These are phyloP conservation scores for Raphanus hybrid DNA, from an alignment of 441 rosid species.

Conservation along the genomic window DNA sequence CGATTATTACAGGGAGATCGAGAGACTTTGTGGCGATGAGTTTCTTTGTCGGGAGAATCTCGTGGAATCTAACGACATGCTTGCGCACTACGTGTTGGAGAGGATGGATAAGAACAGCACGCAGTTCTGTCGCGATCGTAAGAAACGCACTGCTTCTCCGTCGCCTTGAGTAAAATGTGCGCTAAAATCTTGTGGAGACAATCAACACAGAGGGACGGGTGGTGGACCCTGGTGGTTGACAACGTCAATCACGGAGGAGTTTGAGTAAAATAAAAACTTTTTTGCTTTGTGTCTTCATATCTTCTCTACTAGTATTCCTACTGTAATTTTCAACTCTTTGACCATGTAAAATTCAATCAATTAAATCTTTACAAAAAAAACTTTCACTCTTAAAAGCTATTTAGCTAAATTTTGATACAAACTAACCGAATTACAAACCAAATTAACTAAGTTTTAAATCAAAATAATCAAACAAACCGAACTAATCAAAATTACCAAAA, in stretches of 20 bases:
- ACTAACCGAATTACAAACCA: no score
- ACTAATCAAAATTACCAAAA: no score
- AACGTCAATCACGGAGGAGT: constrained; percentile 34
- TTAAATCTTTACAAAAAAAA: background rate
- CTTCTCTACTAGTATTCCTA: background rate
- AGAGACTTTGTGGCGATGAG: constrained; percentile 80
- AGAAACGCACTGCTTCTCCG: constrained; percentile 38
- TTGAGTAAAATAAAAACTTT: constrained; percentile 21
- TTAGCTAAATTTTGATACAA: no score
- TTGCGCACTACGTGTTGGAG: constrained; percentile 89
- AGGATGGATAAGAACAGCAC: constrained; percentile 66
- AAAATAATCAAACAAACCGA: no score
- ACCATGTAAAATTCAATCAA: constrained; percentile 20
- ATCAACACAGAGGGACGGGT: constrained; percentile 5
- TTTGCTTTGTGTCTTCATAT: background rate
- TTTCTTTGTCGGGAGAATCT: constrained; percentile 81
- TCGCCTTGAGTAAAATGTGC: constrained; percentile 36
- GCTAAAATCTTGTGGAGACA: constrained; percentile 5
- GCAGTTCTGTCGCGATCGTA: constrained; percentile 35
- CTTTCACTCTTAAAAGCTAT: no score
- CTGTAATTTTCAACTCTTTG: constrained; percentile 8
- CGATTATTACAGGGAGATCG: constrained; percentile 80
- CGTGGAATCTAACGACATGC: constrained; percentile 64
- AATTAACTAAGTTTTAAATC: no score
- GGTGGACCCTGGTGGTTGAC: constrained; percentile 19